Conservation (phyloP, 2,329 filamentous ascomycete genomes). For the Verticillium dahliae region DNA sequence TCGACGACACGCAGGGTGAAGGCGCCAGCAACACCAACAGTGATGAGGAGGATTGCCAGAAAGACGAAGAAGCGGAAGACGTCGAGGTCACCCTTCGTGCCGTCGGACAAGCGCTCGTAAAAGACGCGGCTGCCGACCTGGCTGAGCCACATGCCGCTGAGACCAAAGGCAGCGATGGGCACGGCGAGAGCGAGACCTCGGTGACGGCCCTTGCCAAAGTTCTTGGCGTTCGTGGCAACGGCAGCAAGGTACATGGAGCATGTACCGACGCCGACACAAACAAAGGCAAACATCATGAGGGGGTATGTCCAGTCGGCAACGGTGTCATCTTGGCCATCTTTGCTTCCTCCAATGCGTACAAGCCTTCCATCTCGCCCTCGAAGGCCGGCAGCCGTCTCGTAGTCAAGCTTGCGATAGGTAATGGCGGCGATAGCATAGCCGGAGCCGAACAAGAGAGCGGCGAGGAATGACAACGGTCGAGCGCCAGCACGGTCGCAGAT, state of each 20-base stretch:
- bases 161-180: slow-evolving; percentile 85
- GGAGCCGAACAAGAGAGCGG: slow-evolving; percentile 66
- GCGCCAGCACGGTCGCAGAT: slow-evolving; percentile 86
- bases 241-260: slow-evolving; percentile 84
- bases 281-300: slow-evolving; percentile 80
- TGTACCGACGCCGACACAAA: slow-evolving; percentile 75
- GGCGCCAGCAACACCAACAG: slow-evolving; percentile 65
- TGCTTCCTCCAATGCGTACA: slow-evolving; percentile 27
- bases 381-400: slow-evolving; percentile 26
- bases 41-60: slow-evolving; percentile 63
- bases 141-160: slow-evolving; percentile 94
- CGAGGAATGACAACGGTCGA: slow-evolving; percentile 65
- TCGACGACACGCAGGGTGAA: slow-evolving; percentile 74
- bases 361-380: slow-evolving; percentile 9
- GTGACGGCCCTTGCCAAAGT: slow-evolving; percentile 84
- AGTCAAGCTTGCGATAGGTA: slow-evolving; percentile 55
- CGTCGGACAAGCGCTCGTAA: slow-evolving; percentile 60
- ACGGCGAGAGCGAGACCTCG: slow-evolving; percentile 83
- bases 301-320: slow-evolving; percentile 61
- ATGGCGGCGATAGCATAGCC: slow-evolving; percentile 82
- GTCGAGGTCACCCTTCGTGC: slow-evolving; percentile 55
- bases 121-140: slow-evolving; percentile 77
- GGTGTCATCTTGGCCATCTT: slow-evolving; percentile 22
- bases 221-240: slow-evolving; percentile 96
- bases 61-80: slow-evolving; percentile 89